These are phyloP conservation scores for Cutaneotrichosporon dermatis DNA, from an alignment of 1,284 basidiomycete genomes.

Conservation along the genomic window DNA sequence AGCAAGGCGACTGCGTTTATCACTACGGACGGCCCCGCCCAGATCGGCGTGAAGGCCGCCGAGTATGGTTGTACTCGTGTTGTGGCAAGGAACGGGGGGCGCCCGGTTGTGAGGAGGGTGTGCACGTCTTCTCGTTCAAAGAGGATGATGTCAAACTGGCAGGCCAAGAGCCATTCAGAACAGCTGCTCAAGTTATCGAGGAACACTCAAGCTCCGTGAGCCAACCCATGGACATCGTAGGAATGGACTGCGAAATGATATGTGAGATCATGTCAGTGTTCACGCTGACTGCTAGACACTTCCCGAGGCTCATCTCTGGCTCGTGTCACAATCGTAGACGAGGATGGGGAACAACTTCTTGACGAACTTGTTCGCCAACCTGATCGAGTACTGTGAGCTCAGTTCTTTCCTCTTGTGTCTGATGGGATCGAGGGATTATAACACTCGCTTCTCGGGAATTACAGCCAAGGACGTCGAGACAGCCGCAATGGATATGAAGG, in stretches of 20 bases:
- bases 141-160: constrained; percentile 66
- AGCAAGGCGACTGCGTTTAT: constrained; percentile 64
- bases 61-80: constrained; percentile 45
- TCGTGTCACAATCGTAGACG: constrained; percentile 78
- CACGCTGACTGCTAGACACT: constrained; percentile 52
- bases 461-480: constrained; percentile 58
- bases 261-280: constrained; percentile 45
- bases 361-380: constrained; percentile 79
- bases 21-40: constrained; percentile 67
- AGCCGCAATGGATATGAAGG: constrained; percentile 62
- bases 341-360: constrained; percentile 64
- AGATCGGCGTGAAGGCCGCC: constrained; percentile 37
- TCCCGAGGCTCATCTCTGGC: constrained; percentile 82
- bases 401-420: too few relatives aligned
- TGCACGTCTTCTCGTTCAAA: constrained; percentile 40
- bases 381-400: constrained; percentile 67
- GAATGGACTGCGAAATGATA: constrained; percentile 86
- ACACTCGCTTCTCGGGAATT: constrained; percentile 81
- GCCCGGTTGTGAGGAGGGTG: constrained; percentile 30
- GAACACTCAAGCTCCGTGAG: constrained; percentile 1
- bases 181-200: constrained; percentile 44
- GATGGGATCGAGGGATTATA: constrained; percentile 63
- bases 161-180: constrained; percentile 65
- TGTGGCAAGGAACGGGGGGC: constrained; percentile 57
- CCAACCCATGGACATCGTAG: constrained; percentile 63